These are phyloP conservation scores for Ustilago lituana DNA, from an alignment of 1,284 basidiomycete genomes.

Conservation along the genomic window DNA sequence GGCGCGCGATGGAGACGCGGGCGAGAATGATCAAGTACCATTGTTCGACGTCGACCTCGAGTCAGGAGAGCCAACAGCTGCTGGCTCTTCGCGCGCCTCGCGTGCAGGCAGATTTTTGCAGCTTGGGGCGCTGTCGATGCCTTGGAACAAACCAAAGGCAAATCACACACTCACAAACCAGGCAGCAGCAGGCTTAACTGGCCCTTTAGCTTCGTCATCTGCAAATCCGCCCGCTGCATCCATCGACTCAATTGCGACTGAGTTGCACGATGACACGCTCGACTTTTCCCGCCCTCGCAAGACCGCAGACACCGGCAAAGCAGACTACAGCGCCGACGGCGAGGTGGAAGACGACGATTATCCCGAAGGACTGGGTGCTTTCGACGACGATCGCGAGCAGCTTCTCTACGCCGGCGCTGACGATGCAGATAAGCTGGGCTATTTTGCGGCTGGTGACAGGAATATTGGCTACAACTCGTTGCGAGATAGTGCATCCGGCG, in stretches of 20 bases:
- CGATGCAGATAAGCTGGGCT: constrained; percentile 9
- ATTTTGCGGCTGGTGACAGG: constrained; percentile 30
- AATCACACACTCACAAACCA: background rate
- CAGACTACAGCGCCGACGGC: constrained; percentile 6
- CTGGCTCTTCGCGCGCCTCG: constrained; percentile 1
- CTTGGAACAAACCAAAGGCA: constrained; percentile 19
- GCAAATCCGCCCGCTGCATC: background rate
- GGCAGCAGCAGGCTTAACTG: background rate
- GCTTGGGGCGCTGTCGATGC: constrained; percentile 15
- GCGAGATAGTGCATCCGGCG: background rate
- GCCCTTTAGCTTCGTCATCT: background rate
- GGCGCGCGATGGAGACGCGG: constrained; percentile 3
- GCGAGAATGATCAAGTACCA: background rate
- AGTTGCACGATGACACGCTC: constrained; percentile 14
- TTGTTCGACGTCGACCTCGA: constrained; percentile 45
- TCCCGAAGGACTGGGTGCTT: constrained; percentile 7
- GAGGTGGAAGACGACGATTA: constrained; percentile 21
- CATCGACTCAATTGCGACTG: background rate
- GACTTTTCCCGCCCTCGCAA: constrained; percentile 12
- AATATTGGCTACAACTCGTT: constrained; percentile 34
- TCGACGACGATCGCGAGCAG: constrained; percentile 33
- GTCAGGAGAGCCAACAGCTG: constrained; percentile 2
- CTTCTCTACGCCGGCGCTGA: constrained; percentile 21
- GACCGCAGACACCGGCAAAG: background rate
- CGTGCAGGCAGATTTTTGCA: constrained; percentile 21